These are phyloP conservation scores for Melanogaster broomeanus DNA, from an alignment of 768 basidiomycete species.

Conservation along the genomic window DNA sequence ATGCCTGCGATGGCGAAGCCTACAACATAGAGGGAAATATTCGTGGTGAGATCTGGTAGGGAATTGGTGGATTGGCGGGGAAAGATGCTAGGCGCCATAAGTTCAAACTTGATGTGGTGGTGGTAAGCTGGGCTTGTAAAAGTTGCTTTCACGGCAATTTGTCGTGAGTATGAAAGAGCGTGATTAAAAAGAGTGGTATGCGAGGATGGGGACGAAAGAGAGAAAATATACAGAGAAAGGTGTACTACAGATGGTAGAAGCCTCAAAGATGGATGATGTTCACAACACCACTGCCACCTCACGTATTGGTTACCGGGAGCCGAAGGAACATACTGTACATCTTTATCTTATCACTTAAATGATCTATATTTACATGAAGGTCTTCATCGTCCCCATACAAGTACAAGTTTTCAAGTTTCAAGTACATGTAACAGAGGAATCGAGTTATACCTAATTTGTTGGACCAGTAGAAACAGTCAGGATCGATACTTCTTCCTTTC, in stretches of 20 bases:
- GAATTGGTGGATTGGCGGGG: conserved; percentile 9
- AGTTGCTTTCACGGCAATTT: background rate
- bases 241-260: background rate
- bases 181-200: conserved; percentile 6
- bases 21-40: conserved; percentile 43
- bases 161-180: conserved; percentile 10
- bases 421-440: background rate
- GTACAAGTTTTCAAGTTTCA: background rate
- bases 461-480: background rate
- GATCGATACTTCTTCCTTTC: background rate
- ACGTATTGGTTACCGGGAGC: too few relatives aligned
- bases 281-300: too few relatives aligned
- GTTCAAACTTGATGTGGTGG: background rate
- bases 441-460: background rate
- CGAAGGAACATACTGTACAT: too few relatives aligned
- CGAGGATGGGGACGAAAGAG: background rate
- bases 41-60: conserved; percentile 5
- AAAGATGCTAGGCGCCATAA: conserved; percentile 21
- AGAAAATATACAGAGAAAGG: background rate
- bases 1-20: conserved; percentile 41
- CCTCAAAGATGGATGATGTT: background rate
- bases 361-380: too few relatives aligned
- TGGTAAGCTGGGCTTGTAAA: background rate
- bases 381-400: too few relatives aligned
- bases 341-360: too few relatives aligned